Conservation (phyloP, 2,329 filamentous ascomycete genomes). For the Aspergillus arachidicola region DNA sequence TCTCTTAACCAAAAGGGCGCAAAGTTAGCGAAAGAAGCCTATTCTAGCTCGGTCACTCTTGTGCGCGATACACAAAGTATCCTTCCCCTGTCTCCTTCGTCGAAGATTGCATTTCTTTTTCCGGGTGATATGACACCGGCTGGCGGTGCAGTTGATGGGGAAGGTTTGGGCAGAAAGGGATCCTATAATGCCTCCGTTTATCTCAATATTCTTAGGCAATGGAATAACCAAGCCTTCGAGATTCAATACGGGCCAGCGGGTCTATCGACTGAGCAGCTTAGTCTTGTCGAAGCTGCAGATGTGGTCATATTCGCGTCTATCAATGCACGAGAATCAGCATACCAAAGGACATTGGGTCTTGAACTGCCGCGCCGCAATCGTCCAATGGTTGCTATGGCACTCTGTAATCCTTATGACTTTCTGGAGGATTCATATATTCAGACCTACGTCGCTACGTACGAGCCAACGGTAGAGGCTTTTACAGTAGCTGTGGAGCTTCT, state of each 20-base stretch:
- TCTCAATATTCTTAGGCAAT: slow-evolving; percentile 32
- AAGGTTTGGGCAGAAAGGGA: slow-evolving; percentile 37
- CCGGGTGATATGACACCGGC: slow-evolving; percentile 37
- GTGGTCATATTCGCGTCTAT: slow-evolving; percentile 43
- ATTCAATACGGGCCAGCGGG: slow-evolving; percentile 36
- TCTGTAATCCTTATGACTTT: slow-evolving; percentile 50
- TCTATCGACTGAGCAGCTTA: slow-evolving; percentile 36
- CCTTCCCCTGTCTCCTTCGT: slow-evolving; percentile 34
- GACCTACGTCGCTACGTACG: slow-evolving; percentile 50
- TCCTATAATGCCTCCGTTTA: slow-evolving; percentile 36
- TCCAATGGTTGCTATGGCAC: slow-evolving; percentile 43
- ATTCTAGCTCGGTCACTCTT: slow-evolving; percentile 45
- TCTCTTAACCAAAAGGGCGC: slow-evolving; percentile 29
- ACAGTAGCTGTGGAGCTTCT: slow-evolving; percentile 42
- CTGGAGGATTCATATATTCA: slow-evolving; percentile 37
- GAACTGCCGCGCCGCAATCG: slow-evolving; percentile 33
- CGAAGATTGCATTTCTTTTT: slow-evolving; percentile 41
- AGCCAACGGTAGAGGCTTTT: slow-evolving; percentile 48
- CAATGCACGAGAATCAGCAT: slow-evolving; percentile 42
- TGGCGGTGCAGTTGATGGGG: slow-evolving; percentile 44
- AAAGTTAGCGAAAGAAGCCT: slow-evolving; percentile 36
- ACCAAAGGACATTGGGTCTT: slow-evolving; percentile 40
- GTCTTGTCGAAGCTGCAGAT: slow-evolving; percentile 38
- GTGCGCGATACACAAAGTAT: slow-evolving; percentile 35
- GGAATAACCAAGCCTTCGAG: slow-evolving; percentile 31